Evolutionary conservation across 176 grass and related monocot genomes (phyloP), one percentile per base, ranked within the genome.

Genomic region (Phragmites australis): DNA sequence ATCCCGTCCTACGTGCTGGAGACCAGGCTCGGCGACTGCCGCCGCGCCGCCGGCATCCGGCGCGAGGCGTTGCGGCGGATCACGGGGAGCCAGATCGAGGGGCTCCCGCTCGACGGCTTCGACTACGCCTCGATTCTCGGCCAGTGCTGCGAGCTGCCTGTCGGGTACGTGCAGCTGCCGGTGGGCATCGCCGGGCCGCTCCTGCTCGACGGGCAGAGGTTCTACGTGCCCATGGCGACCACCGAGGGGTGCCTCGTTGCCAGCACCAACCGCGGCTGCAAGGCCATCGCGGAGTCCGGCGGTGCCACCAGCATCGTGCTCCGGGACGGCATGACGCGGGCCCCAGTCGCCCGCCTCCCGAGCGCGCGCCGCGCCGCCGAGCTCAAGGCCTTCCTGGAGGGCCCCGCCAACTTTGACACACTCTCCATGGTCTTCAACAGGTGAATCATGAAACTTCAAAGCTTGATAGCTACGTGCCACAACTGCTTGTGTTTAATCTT

Each of bases 231-330:
- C 69, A 97, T 97, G 92, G 95, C 95, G 3, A 97, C 95, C 40
- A 97, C 95, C 1, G 95, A 97, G 84, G 95, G 95, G 9, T 97
- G 95, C 78, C 88, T 97, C 62, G 85, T 97, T 37, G 95, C 95
- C 47, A 97, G 95, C 84, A 94, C 92, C 30, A 94, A 94, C 88
- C 89, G 95, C 22, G 95, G 95, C 15, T 97, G 95, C 86, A 97
- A 97, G 87, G 95, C 95, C 77, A 93, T 97, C 63, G 82, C 90
- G 11, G 83, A 85, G 83, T 94, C 88, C 1, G 92, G 95, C 12
- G 95, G 92, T 25, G 95, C 95, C 51, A 44, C 2, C 48, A 97
- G 95, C 88, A 88, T 97, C 37, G 90, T 97, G 37, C 80, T 94
- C 19, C 82, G 83, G n/a, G 95, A 97, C 51, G 88, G 83, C 19